Percentiles rank a stretch among this genome's conserved stretches.
phyloP scores from a whole-genome alignment of 2,329 filamentous ascomycete genomes.

The Penicillium sp. region DNA sequence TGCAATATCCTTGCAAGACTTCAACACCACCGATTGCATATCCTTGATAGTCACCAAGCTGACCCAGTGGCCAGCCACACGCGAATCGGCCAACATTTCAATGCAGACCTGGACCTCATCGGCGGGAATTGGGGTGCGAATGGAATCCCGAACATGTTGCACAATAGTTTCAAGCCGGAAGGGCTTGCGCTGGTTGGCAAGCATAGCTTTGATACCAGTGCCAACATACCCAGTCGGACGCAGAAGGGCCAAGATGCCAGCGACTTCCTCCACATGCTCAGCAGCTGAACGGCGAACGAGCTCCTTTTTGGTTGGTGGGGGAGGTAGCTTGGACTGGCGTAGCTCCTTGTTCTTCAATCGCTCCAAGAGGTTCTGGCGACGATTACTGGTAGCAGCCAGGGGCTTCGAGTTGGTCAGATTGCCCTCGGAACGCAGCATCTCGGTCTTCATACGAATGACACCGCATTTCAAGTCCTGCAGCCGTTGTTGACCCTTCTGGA shows the following conservation, averaged over 20 bases:
- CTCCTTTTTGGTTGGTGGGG: slow-evolving; percentile 52
- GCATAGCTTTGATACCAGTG: slow-evolving; percentile 29
- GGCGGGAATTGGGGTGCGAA: slow-evolving; percentile 51
- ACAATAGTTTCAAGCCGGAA: slow-evolving; percentile 65
- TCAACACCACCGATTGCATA: slow-evolving; percentile 48
- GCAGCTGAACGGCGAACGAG: slow-evolving; percentile 64
- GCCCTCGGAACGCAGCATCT: slow-evolving; percentile 27
- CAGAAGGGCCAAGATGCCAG: slow-evolving; percentile 66
- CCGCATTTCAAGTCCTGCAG: slow-evolving; percentile 43
- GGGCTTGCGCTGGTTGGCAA: slow-evolving; percentile 55
- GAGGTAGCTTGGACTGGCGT: slow-evolving; percentile 47
- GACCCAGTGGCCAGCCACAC: slow-evolving; percentile 52
- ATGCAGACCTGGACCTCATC: slow-evolving; percentile 51
- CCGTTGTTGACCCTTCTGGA: slow-evolving; percentile 42
- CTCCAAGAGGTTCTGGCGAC: slow-evolving; percentile 67
- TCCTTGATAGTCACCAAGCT: slow-evolving; percentile 48
- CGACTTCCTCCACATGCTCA: slow-evolving; percentile 67
- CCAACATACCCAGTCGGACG: slow-evolving; percentile 37
- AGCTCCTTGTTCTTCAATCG: slow-evolving; percentile 70
- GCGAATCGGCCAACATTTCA: slow-evolving; percentile 47
- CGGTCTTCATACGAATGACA: slow-evolving; percentile 37
- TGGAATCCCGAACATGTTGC: slow-evolving; percentile 67
- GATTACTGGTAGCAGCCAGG: slow-evolving; percentile 30
- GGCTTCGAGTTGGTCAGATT: slow-evolving; percentile 24
- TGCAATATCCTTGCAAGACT: slow-evolving; percentile 39